phyloP scores from a whole-genome alignment of 2,329 filamentous ascomycete species.

The Nemania sp. region DNA sequence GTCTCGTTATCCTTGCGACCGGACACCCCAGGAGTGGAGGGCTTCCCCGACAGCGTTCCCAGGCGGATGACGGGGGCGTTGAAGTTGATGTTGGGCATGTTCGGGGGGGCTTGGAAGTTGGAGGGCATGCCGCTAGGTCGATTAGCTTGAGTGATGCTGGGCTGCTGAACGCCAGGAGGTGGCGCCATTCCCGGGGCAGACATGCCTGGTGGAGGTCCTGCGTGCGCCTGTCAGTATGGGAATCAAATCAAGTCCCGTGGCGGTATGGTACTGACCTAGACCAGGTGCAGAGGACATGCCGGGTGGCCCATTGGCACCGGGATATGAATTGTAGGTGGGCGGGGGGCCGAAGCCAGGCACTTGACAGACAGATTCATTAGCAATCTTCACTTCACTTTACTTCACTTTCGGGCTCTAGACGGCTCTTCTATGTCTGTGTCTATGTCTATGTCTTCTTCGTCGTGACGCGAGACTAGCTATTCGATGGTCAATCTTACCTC shows the following conservation, averaged over 20 bases:
- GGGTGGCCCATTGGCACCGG: conserved; percentile 68
- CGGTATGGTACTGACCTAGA: conserved; percentile 71
- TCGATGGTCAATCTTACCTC: conserved; percentile 52
- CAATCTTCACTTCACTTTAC: no score
- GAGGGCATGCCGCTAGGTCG: conserved; percentile 83
- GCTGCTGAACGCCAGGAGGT: conserved; percentile 81
- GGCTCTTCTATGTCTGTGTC: neutral
- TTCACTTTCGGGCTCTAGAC: neutral
- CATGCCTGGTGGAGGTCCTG: conserved; percentile 84
- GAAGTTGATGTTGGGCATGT: conserved; percentile 98
- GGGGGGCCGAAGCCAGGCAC: conserved; percentile 77
- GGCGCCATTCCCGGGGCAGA: conserved; percentile 83
- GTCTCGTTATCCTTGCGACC: conserved; percentile 62
- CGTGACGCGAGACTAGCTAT: conserved; percentile 1
- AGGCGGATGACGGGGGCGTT: conserved; percentile 95
- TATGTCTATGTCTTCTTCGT: neutral
- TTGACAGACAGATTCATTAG: conserved; percentile 46
- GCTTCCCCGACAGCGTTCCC: conserved; percentile 80
- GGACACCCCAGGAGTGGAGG: conserved; percentile 55
- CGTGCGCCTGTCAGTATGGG: conserved; percentile 40
- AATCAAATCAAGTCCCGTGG: conserved; percentile 18
- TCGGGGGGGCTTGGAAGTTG: conserved; percentile 88
- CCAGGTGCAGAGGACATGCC: conserved; percentile 84
- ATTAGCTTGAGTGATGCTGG: conserved; percentile 79
- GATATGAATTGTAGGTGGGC: conserved; percentile 78